These are phyloP conservation scores for Saksenaea vasiformis DNA, from an alignment of 371 early-diverging fungal species.

Conservation along the genomic window DNA sequence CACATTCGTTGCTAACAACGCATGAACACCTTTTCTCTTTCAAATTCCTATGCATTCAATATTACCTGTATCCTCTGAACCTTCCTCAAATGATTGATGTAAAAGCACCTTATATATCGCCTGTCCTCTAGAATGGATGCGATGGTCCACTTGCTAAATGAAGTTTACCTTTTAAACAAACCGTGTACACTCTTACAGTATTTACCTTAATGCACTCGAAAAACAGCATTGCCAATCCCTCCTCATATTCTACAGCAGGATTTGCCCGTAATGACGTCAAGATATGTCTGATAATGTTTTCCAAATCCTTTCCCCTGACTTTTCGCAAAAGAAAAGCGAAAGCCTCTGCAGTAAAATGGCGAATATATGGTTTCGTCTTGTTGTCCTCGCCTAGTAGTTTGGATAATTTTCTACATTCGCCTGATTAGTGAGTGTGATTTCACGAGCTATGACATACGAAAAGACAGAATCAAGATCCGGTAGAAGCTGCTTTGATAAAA, in stretches of 20 bases:
- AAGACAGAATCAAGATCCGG: slow-evolving; percentile 74
- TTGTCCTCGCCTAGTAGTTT: slow-evolving; percentile 72
- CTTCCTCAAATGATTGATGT: slow-evolving; percentile 39
- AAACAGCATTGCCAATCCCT: slow-evolving; percentile 78
- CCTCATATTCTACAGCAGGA: slow-evolving; percentile 57
- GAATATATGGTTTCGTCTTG: slow-evolving; percentile 72
- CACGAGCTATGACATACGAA: slow-evolving; percentile 44
- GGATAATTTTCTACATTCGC: slow-evolving; percentile 52
- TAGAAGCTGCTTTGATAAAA: slow-evolving; percentile 70
- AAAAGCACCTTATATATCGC: slow-evolving; percentile 54
- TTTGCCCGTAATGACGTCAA: slow-evolving; percentile 54
- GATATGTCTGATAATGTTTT: slow-evolving; percentile 57
- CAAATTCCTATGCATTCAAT: background rate
- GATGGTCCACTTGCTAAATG: slow-evolving; percentile 54
- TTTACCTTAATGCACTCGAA: slow-evolving; percentile 79
- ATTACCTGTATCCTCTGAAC: slow-evolving; percentile 26
- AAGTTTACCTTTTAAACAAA: background rate
- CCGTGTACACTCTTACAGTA: background rate
- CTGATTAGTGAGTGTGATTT: background rate
- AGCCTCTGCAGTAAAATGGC: slow-evolving; percentile 90
- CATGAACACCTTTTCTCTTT: background rate
- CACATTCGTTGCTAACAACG: slow-evolving; percentile 17
- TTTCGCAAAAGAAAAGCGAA: slow-evolving; percentile 90
- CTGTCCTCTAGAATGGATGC: slow-evolving; percentile 60
- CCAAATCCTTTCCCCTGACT: slow-evolving; percentile 59